Evolutionary conservation across 768 basidiomycete species (phyloP), one percentile per base, ranked within the genome.

Genomic region (Russula sp.): DNA sequence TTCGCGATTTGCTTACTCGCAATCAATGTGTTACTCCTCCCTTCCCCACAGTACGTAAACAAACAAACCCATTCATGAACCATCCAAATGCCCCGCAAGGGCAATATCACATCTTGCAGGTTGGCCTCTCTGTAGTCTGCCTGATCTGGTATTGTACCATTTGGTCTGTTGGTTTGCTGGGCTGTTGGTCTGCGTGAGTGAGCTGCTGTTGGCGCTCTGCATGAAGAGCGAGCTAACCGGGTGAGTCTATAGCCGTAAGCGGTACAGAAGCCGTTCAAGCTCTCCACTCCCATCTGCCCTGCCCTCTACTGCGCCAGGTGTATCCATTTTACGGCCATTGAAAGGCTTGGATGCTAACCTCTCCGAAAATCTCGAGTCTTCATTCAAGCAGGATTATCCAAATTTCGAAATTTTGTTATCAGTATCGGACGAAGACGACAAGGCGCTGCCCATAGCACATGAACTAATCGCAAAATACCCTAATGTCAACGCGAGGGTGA

Each of bases 301-400:
- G 10, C 65, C 76, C 7, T 69, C 73, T 18, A 71, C 78, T 18
- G 82, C 83, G 3, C 94, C 94, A 11, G 96, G 94, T 20, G 96
- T 98, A 35, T 92, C 94, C 2, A 93, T 98, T 68, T 80, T 98
- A 55, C 85, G 97, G 51, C 97, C 97, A 7, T 79, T 99, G 55
- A 95, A 95, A 73, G 97, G 97, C 14, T 79, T 99, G 27, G 97
- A 99, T 74, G 84, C 88, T 62, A 98, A 98, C 73, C 82, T 99
- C 20, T 98, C 89, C 74, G 94, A 97, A 77, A 98, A 98, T 73
- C 77, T 99, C 55, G 93, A 97, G 74, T 92, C 94, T 4, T 91
- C 91, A 0, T 96, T 98, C 75, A 79, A 77, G 37, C 94, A 97
- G 70, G 89, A 95, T 66, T 98, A 98, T 72, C 86, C 90, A 0